Conservation (phyloP, 2,329 filamentous ascomycete genomes). For the Sarocladiaceae sp. region DNA sequence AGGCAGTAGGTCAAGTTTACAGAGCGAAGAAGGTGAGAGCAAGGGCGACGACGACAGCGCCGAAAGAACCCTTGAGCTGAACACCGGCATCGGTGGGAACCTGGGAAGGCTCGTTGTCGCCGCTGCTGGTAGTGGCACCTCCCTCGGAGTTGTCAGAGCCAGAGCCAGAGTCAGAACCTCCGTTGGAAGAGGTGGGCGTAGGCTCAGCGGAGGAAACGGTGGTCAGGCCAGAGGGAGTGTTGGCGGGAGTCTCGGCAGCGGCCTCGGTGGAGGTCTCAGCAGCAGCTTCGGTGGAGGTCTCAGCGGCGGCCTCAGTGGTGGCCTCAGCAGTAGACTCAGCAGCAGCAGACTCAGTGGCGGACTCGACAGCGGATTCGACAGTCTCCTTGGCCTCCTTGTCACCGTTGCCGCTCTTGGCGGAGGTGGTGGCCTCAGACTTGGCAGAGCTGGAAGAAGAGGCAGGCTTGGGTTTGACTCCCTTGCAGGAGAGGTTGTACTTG, state of each 20-base stretch:
- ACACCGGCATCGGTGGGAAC: background rate
- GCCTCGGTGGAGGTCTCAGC: conserved; percentile 40
- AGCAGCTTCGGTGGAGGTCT: background rate
- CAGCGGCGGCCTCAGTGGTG: conserved; percentile 49
- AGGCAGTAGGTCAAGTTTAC: background rate
- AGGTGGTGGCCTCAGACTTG: background rate
- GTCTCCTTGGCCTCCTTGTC: background rate
- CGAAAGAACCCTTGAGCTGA: conserved; percentile 8
- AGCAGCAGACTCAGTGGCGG: background rate
- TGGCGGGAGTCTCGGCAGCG: conserved; percentile 67
- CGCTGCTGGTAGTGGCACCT: too few species aligned
- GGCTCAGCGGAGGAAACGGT: conserved; percentile 14
- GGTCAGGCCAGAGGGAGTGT: conserved; percentile 37
- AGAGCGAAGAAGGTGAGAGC: conserved; percentile 8
- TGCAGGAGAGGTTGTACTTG: conserved; percentile 61
- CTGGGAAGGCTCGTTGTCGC: conserved; percentile 11
- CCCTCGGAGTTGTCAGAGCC: conserved; percentile 12
- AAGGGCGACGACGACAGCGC: conserved; percentile 4
- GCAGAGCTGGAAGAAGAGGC: conserved; percentile 7
- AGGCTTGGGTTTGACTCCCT: conserved; percentile 19
- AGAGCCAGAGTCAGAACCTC: conserved; percentile 18
- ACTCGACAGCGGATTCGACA: background rate
- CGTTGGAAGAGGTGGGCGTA: conserved; percentile 13
- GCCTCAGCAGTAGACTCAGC: conserved; percentile 12
- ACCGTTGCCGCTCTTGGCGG: background rate